Conservation (phyloP, 2,329 filamentous ascomycete species). For the Penicillium capsulatum region DNA sequence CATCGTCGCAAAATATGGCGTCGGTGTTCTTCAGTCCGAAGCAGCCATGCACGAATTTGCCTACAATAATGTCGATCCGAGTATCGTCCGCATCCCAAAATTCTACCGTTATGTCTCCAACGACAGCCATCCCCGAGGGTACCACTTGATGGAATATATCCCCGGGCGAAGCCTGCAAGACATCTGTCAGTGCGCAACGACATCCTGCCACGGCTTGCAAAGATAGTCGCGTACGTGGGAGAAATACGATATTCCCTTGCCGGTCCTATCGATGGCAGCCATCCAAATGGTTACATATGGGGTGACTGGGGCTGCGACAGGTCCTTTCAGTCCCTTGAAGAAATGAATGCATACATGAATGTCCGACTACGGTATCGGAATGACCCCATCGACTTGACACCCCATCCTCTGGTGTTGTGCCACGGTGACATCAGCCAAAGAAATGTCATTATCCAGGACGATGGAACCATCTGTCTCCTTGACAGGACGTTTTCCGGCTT, state of each 20-base stretch:
- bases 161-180: neutral
- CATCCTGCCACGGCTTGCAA: neutral
- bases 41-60: slow-evolving; percentile 2
- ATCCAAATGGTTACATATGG: slow-evolving; percentile 19
- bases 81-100: neutral
- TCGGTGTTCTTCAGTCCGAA: neutral
- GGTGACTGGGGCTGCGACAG: slow-evolving; percentile 18
- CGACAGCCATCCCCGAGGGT: neutral
- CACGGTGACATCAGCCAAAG: slow-evolving; percentile 25
- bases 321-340: slow-evolving; percentile 5
- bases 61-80: neutral
- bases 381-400: slow-evolving; percentile 18
- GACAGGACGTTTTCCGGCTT: slow-evolving; percentile 25
- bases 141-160: neutral
- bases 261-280: slow-evolving; percentile 6
- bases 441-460: slow-evolving; percentile 18
- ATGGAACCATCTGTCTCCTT: slow-evolving; percentile 19
- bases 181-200: neutral
- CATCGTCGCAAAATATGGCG: slow-evolving; percentile 3
- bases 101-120: slow-evolving; percentile 1
- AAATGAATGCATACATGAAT: slow-evolving; percentile 7
- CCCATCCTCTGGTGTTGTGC: slow-evolving; percentile 24
- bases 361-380: slow-evolving; percentile 12
- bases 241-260: neutral
- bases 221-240: neutral